Conservation (phyloP, 2,329 filamentous ascomycete genomes). For the Cladorrhinum sp. region DNA sequence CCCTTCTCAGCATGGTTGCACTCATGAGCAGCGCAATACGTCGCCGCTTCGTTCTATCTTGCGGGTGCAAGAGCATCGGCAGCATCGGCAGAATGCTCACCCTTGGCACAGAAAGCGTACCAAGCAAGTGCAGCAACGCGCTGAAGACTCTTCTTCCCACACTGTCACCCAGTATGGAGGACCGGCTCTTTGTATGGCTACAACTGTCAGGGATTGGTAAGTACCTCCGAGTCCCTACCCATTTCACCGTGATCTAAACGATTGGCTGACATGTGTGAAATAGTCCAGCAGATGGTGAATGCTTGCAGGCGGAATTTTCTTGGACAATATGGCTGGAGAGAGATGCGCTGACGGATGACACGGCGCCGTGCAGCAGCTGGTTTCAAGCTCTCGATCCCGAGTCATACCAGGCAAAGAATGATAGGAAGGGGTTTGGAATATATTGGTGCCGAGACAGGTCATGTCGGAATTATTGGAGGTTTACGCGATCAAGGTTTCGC, state of each 20-base stretch:
- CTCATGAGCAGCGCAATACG: background rate
- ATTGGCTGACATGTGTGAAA: background rate
- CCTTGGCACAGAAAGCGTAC: background rate
- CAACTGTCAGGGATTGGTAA: background rate
- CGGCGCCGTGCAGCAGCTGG: background rate
- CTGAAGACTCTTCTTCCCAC: background rate
- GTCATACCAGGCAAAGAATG: background rate
- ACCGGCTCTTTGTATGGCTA: background rate
- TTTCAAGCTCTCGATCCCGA: background rate
- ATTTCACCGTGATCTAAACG: background rate
- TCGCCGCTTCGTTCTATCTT: background rate
- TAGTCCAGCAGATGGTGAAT: background rate
- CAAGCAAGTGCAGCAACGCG: background rate
- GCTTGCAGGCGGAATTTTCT: background rate
- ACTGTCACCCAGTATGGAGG: background rate
- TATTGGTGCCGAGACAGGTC: background rate
- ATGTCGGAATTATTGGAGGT: background rate
- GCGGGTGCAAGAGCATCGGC: background rate
- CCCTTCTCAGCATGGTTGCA: background rate
- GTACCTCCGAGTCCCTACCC: background rate
- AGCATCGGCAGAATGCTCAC: background rate
- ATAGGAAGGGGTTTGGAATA: background rate
- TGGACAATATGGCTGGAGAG: background rate
- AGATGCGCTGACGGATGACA: background rate
- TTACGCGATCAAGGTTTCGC: background rate